A percentile compares a stretch with the other conserved stretches of the same genome.
phyloP scores from a whole-genome alignment of 225 moss, liverwort and hornwort species.

The Physcomitrellopsis africana region DNA sequence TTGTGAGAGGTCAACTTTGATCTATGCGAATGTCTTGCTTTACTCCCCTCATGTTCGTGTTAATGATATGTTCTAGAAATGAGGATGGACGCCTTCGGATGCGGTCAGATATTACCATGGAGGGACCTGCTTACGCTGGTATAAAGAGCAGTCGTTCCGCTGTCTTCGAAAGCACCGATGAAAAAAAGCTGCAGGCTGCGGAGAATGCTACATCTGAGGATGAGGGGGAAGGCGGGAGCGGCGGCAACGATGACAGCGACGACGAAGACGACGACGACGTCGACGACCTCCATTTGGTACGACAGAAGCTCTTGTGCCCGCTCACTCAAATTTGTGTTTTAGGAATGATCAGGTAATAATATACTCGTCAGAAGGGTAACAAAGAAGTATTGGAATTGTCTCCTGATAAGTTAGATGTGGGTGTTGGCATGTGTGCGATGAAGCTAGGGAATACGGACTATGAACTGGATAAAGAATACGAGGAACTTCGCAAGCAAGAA shows the following conservation, averaged over 20 bases:
- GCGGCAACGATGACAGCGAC: slow-evolving; percentile 44
- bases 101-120: slow-evolving; percentile 74
- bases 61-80: slow-evolving; percentile 32
- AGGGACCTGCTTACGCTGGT: slow-evolving; percentile 73
- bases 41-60: background rate
- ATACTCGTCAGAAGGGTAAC: background rate
- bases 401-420: slow-evolving; percentile 24
- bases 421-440: slow-evolving; percentile 25
- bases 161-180: slow-evolving; percentile 45
- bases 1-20: background rate
- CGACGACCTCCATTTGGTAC: slow-evolving; percentile 51
- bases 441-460: slow-evolving; percentile 55
- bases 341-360: background rate
- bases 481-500: slow-evolving; percentile 87
- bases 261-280: slow-evolving; percentile 33
- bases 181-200: slow-evolving; percentile 29
- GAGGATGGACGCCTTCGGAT: slow-evolving; percentile 77
- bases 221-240: background rate
- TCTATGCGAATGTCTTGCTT: background rate
- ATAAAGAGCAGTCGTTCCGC: slow-evolving; percentile 70
- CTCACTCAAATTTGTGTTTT: background rate
- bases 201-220: slow-evolving; percentile 13
- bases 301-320: background rate
- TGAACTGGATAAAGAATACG: slow-evolving; percentile 82
- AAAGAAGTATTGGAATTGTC: background rate